Evolutionary conservation across 2,329 filamentous ascomycete genomes (phyloP).

Genomic region (Thelonectria olida): DNA sequence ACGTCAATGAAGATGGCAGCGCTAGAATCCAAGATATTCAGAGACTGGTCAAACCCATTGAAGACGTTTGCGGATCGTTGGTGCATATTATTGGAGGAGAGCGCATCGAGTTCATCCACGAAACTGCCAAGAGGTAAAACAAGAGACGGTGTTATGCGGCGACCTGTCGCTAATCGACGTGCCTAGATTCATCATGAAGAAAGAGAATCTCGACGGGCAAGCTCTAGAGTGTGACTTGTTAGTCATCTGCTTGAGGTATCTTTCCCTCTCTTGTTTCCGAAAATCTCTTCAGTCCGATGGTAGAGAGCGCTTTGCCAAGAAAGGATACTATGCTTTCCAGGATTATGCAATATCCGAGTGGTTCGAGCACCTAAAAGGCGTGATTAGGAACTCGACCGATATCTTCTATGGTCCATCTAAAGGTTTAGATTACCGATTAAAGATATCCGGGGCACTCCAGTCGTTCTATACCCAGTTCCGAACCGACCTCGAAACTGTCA

Average conservation of each 20-base stretch:
- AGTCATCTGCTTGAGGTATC: slow-evolving; percentile 45
- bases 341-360: slow-evolving; percentile 51
- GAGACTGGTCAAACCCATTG: slow-evolving; percentile 38
- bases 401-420: not conserved
- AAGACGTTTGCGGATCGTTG: slow-evolving; percentile 48
- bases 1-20: slow-evolving; percentile 5
- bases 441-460: not conserved
- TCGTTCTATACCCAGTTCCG: not conserved
- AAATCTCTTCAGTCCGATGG: slow-evolving; percentile 15
- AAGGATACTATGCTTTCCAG: slow-evolving; percentile 48
- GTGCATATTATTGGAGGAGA: slow-evolving; percentile 44
- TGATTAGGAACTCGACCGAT: slow-evolving; percentile 21
- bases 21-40: slow-evolving; percentile 28
- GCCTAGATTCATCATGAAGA: slow-evolving; percentile 36
- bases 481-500: not conserved
- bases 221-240: slow-evolving; percentile 17
- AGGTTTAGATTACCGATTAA: not conserved
- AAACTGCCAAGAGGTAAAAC: slow-evolving; percentile 47
- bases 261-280: slow-evolving; percentile 45
- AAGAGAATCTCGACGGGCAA: slow-evolving; percentile 32
- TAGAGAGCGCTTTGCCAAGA: slow-evolving; percentile 20
- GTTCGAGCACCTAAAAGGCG: slow-evolving; percentile 42
- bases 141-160: too few species aligned
- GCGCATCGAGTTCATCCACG: slow-evolving; percentile 50
- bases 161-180: not conserved